A percentile compares a stretch with the other conserved stretches of the same genome.
phyloP scores from a whole-genome alignment of 257 asterid genomes.

The Solanum etuberosum region DNA sequence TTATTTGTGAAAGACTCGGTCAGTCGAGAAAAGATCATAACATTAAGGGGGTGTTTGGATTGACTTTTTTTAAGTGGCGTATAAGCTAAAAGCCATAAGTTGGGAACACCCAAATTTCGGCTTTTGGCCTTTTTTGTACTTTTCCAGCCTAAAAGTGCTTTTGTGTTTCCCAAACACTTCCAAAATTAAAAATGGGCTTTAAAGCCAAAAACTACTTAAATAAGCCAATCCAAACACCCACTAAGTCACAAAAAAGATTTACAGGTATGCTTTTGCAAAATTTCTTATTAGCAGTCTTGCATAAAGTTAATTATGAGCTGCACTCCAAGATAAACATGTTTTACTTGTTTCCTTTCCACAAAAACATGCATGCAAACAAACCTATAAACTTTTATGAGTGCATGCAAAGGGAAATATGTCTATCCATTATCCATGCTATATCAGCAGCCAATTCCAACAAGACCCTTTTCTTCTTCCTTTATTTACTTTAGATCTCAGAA shows the following conservation, averaged over 20 bases:
- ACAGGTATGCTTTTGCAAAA: neutral
- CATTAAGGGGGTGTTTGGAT: neutral
- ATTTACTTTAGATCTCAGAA: neutral
- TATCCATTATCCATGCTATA: neutral
- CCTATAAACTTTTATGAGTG: neutral
- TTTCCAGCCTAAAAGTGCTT: neutral
- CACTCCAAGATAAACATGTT: neutral
- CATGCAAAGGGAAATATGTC: neutral
- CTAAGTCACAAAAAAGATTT: neutral
- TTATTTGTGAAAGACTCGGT: neutral
- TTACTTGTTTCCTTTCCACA: neutral
- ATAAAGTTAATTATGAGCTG: neutral
- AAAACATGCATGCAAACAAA: neutral
- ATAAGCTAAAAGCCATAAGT: neutral
- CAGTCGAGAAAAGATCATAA: neutral
- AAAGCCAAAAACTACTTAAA: neutral
- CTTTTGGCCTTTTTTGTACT: neutral
- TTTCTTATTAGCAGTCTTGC: neutral
- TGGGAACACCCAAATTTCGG: neutral
- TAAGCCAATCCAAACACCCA: neutral
- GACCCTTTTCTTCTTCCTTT: neutral
- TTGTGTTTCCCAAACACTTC: neutral
- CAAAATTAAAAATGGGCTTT: neutral
- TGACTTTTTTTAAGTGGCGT: neutral
- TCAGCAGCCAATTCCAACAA: neutral